phyloP scores from a whole-genome alignment of 768 basidiomycete genomes.

The Boletus patriciae region DNA sequence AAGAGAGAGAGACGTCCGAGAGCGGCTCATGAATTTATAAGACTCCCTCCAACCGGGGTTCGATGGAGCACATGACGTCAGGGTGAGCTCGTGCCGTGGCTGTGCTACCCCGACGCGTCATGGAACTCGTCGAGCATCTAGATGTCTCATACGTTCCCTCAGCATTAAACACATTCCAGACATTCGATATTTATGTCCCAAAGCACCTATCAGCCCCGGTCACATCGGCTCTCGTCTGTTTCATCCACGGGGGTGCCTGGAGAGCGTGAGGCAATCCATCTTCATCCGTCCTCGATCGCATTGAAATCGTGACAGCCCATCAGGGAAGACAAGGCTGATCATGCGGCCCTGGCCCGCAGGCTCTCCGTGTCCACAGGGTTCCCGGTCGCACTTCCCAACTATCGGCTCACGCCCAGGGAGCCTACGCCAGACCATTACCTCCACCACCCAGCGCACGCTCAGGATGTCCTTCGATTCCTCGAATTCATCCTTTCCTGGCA shows the following conservation, averaged over 20 bases:
- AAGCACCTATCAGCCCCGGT: neutral
- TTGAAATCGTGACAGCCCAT: conserved; percentile 4
- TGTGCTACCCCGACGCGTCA: conserved; percentile 5
- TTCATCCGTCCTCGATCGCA: neutral
- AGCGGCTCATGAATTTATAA: conserved; percentile 15
- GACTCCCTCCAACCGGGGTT: neutral
- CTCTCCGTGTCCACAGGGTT: conserved; percentile 50
- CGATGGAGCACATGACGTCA: conserved; percentile 30
- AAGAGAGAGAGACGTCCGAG: neutral
- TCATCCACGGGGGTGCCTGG: conserved; percentile 88
- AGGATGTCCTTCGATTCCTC: conserved; percentile 64
- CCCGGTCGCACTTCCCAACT: conserved; percentile 74
- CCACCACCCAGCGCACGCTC: conserved; percentile 68
- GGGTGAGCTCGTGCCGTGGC: neutral
- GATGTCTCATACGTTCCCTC: conserved; percentile 39
- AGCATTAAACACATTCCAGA: conserved; percentile 36
- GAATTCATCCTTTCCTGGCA: conserved; percentile 53
- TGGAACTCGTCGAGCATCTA: conserved; percentile 14
- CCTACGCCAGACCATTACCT: conserved; percentile 40
- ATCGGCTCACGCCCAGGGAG: conserved; percentile 59
- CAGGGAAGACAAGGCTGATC: conserved; percentile 73
- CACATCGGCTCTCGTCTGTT: conserved; percentile 55
- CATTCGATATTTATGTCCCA: conserved; percentile 58
- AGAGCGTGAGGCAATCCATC: conserved; percentile 50
- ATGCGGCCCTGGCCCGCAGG: conserved; percentile 51